A percentile compares a stretch with the other conserved stretches of the same genome.
Conservation (phyloP, 257 asterid species). For the Lycium ferocissimum region DNA sequence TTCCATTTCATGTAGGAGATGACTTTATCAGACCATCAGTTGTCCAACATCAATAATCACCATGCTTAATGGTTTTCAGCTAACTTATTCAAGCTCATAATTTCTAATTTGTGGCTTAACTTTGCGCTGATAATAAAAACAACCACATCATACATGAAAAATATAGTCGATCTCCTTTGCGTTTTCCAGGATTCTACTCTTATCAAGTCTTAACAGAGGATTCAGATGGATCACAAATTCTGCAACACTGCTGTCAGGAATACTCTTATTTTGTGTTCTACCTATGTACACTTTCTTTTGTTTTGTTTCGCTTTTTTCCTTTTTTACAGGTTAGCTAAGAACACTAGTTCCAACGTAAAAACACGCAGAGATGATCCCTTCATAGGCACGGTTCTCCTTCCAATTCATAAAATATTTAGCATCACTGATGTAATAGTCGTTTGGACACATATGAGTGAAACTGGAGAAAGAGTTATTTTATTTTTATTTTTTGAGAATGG, state of each 20-base stretch:
- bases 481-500: too few relatives aligned
- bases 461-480: too few relatives aligned
- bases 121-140: too few relatives aligned
- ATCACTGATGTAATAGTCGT: background rate
- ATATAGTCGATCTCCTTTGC: too few relatives aligned
- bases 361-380: background rate
- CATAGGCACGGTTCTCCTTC: background rate
- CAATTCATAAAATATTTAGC: background rate
- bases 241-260: too few relatives aligned
- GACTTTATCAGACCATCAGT: background rate
- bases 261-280: background rate
- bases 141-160: too few relatives aligned
- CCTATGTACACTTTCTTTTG: background rate
- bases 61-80: background rate
- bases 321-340: background rate
- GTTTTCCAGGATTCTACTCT: too few relatives aligned
- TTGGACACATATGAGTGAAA: background rate
- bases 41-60: background rate
- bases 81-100: background rate
- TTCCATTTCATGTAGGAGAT: background rate
- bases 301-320: too few relatives aligned
- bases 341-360: background rate
- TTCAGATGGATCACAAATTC: too few relatives aligned
- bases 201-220: too few relatives aligned
- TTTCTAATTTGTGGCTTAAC: background rate